Conservation (phyloP, 257 asterid genomes). For the Ligustrum vulgare region DNA sequence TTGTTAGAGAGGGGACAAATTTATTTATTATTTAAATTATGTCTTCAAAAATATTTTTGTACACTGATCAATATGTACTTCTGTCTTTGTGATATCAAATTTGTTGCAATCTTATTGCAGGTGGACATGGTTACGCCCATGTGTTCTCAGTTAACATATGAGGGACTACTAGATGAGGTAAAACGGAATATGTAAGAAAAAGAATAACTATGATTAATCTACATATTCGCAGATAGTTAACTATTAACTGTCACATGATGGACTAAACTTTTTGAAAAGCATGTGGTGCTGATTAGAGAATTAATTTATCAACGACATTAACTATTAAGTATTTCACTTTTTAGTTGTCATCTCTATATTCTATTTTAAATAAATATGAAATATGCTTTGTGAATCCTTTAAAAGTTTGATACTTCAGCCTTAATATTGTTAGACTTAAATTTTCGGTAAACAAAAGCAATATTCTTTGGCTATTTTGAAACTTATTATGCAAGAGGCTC, state of each 20-base stretch:
- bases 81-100: slow-evolving; percentile 19
- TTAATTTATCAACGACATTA: neutral
- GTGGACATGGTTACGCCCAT: slow-evolving; percentile 99
- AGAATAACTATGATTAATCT: neutral
- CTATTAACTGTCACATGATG: neutral
- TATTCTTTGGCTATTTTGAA: neutral
- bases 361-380: slow-evolving; percentile 14
- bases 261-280: neutral
- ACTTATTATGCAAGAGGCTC: slow-evolving; percentile 5
- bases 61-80: neutral
- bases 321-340: neutral
- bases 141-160: slow-evolving; percentile 91
- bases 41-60: neutral
- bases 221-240: neutral
- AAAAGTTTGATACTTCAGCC: slow-evolving; percentile 3
- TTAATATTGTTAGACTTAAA: slow-evolving; percentile 16
- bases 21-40: neutral
- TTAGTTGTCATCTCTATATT: neutral
- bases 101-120: slow-evolving; percentile 48
- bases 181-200: slow-evolving; percentile 4
- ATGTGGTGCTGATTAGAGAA: neutral
- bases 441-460: slow-evolving; percentile 5
- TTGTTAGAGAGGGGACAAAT: neutral
- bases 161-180: slow-evolving; percentile 97
- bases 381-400: slow-evolving; percentile 14